Base-by-base conservation (phyloP, 306 rosid species). In the Luffa acutangula region DNA sequence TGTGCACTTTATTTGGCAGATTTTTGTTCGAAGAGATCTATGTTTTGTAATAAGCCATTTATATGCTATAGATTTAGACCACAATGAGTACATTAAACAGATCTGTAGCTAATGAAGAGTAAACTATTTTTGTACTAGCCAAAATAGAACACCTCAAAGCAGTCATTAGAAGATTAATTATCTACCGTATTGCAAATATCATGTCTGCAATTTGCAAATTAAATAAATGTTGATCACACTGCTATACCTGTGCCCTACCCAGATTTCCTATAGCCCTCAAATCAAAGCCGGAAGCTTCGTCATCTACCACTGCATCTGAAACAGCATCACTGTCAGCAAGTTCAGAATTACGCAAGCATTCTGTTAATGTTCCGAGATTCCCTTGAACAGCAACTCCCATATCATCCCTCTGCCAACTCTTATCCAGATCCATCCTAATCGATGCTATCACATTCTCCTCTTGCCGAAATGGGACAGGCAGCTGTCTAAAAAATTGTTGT, bases 191-290 rank as follows among this genome's bases (percentile, higher is more conserved):
- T 25, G 11, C 18, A 58, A 25, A 72, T 43, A 46, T 72, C 58
- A 72, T 72, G 58, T 11, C 11, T 72, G 12, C 58, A 25, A 72
- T 42, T 48, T 72, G 18, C 21, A 72, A 72, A 49, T 72, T 42
- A 12, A 33, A 71, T 17, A 60, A 66, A 74, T 14, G 20, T 37
- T 39, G 42, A 56, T 76, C 53, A 9, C 49, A 76, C 37, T 20
- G 51, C 33, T 39, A 41, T 84, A 96, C 99, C 98, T 91, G 97
- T n/a, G 97, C 90, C 84, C 85, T 91, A 65, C 96, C 96, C 60
- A 91, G 79, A 80, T 81, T 83, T 64, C 92, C 96, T 56, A 88
- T 86, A 21, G 97, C 83, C 71, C 91, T 89, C 57, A 87, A 70
- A 81, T 92, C 87, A 78, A 95, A 82, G 60, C 93, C 92, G 53